phyloP scores from a whole-genome alignment of 2,329 filamentous ascomycete genomes.

The Scortechinia acanthostroma region DNA sequence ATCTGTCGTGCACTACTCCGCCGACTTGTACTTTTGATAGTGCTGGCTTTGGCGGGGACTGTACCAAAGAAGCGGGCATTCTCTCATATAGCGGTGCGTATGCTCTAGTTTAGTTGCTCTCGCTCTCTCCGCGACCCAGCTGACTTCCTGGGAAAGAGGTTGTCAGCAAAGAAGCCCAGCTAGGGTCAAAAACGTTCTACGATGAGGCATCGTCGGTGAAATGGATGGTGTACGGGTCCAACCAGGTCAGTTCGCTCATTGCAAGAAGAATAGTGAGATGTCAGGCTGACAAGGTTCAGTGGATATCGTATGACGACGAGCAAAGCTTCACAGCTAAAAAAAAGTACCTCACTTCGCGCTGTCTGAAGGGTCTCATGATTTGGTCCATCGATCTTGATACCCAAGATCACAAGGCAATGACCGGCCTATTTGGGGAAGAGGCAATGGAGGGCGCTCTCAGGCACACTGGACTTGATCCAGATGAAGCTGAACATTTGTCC shows the following conservation, averaged over 20 bases:
- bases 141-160: too few relatives aligned
- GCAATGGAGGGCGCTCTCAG: too few relatives aligned
- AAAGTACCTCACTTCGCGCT: conserved; percentile 13
- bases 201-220: too few relatives aligned
- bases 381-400: conserved; percentile 14
- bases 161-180: too few relatives aligned
- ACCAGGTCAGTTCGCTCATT: too few relatives aligned
- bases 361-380: conserved; percentile 14
- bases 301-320: conserved; percentile 24
- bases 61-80: background rate
- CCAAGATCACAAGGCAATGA: background rate
- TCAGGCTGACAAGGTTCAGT: conserved; percentile 21
- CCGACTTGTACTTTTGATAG: background rate
- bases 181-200: too few relatives aligned
- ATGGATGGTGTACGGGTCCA: too few relatives aligned
- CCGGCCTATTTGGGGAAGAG: background rate
- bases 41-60: background rate
- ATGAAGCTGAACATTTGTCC: too few relatives aligned
- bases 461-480: too few relatives aligned
- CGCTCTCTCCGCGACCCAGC: too few relatives aligned
- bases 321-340: conserved; percentile 18
- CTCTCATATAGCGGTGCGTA: background rate
- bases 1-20: background rate
- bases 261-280: too few relatives aligned
- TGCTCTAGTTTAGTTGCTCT: too few relatives aligned